Evolutionary conservation across 108 stramenopile species (phyloP).

Genomic region (Epipyxis sp.): DNA sequence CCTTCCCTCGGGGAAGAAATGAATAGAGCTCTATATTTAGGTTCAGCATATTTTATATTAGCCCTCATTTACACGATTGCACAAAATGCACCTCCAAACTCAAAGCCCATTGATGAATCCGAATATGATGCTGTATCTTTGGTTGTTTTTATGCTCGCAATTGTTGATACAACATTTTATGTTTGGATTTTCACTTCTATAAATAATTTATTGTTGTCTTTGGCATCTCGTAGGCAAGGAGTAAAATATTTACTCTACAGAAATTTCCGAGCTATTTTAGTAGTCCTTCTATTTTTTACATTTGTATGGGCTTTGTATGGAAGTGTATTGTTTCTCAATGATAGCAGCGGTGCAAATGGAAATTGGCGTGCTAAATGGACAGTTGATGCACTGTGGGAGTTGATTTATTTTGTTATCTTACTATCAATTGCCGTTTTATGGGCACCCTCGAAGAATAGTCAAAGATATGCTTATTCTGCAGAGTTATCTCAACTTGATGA

Average conservation of each 20-base stretch:
- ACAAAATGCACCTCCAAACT: neutral
- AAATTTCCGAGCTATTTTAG: constrained; percentile 15
- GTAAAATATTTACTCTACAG: constrained; percentile 15
- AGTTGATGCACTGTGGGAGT: constrained; percentile 28
- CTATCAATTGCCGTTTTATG: constrained; percentile 28
- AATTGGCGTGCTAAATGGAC: constrained; percentile 27
- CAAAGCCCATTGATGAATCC: constrained; percentile 18
- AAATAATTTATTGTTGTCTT: constrained; percentile 25
- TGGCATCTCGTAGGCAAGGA: constrained; percentile 12
- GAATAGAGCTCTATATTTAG: constrained; percentile 25
- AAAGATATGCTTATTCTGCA: constrained; percentile 9
- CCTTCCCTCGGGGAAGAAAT: constrained; percentile 30
- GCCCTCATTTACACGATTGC: constrained; percentile 16
- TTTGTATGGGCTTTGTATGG: constrained; percentile 8
- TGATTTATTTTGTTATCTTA: constrained; percentile 26
- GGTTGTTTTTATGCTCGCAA: constrained; percentile 18
- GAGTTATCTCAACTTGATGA: constrained; percentile 21
- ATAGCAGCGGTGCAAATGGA: neutral
- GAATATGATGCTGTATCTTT: constrained; percentile 1
- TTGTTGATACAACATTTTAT: constrained; percentile 27
- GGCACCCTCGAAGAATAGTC: constrained; percentile 19
- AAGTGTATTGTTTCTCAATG: neutral
- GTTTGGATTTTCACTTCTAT: constrained; percentile 28
- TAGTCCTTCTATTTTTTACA: neutral
- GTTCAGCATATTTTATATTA: constrained; percentile 10